Conservation (phyloP, 768 basidiomycete genomes). For the Amanita brunnescens region DNA sequence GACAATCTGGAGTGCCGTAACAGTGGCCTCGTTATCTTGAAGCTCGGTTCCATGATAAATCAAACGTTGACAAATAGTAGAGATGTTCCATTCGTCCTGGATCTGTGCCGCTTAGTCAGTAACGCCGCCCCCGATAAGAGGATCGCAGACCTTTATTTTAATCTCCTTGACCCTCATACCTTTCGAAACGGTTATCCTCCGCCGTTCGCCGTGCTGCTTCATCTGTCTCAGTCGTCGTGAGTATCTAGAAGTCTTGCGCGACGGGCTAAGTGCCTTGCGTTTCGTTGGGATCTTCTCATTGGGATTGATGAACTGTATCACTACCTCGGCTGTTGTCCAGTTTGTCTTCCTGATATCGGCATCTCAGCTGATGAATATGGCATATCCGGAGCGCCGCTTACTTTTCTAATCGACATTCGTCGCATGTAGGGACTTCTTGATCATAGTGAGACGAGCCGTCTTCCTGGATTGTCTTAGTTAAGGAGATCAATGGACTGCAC, state of each 20-base stretch:
- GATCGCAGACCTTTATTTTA: constrained; percentile 50
- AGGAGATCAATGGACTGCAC: constrained; percentile 41
- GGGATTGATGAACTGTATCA: constrained; percentile 35
- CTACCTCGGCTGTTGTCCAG: constrained; percentile 55
- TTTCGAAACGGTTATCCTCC: constrained; percentile 50
- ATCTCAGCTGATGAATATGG: constrained; percentile 4
- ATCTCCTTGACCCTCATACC: constrained; percentile 69
- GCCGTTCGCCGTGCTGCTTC: constrained; percentile 40
- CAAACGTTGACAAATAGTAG: constrained; percentile 70
- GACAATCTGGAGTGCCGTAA: constrained; percentile 42
- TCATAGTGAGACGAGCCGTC: constrained; percentile 28
- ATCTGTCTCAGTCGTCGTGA: constrained; percentile 63
- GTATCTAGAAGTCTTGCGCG: constrained; percentile 42
- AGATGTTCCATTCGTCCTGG: constrained; percentile 52
- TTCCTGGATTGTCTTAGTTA: constrained; percentile 16
- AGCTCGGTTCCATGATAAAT: constrained; percentile 57
- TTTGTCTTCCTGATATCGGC: constrained; percentile 34
- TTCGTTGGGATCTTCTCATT: constrained; percentile 6
- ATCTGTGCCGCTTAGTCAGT: constrained; percentile 32
- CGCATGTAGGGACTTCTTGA: constrained; percentile 48
- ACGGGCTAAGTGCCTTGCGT: constrained; percentile 15
- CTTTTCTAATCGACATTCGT: constrained; percentile 54
- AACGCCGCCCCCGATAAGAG: constrained; percentile 13
- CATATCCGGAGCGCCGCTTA: constrained; percentile 14
- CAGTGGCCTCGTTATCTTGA: constrained; percentile 48